Conservation (phyloP, 2,329 filamentous ascomycete genomes). For the Didymella keratinophila region DNA sequence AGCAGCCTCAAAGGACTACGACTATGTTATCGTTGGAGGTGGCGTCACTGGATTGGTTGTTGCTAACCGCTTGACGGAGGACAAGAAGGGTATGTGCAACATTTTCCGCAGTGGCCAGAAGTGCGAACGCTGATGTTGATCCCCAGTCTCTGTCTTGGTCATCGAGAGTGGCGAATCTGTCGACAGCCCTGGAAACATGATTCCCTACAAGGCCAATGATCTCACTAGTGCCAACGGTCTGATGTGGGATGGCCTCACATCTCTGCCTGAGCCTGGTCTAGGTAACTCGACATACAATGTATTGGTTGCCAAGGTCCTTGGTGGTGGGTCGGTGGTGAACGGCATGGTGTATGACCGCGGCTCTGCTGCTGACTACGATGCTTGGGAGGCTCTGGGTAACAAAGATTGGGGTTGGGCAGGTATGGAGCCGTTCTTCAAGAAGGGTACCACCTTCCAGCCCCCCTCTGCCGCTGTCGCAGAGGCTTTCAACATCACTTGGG, state of each 20-base stretch:
- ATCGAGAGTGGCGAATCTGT: conserved; percentile 39
- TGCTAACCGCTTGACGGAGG: conserved; percentile 39
- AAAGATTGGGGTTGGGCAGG: conserved; percentile 65
- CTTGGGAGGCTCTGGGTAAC: conserved; percentile 67
- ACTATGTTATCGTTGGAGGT: conserved; percentile 46
- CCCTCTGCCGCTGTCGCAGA: conserved; percentile 30
- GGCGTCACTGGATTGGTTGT: conserved; percentile 42
- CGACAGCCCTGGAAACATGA: conserved; percentile 33
- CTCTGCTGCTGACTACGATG: conserved; percentile 54
- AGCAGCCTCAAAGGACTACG: conserved; percentile 28
- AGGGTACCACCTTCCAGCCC: conserved; percentile 39
- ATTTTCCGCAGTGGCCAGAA: neutral
- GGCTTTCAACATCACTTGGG: conserved; percentile 42
- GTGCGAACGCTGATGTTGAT: conserved; percentile 4
- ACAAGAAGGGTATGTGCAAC: conserved; percentile 32
- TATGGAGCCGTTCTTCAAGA: conserved; percentile 43
- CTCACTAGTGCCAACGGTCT: conserved; percentile 31
- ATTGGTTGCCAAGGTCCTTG: conserved; percentile 37
- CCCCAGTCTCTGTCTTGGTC: conserved; percentile 36
- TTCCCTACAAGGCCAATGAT: conserved; percentile 39
- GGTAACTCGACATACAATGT: conserved; percentile 34
- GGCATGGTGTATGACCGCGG: conserved; percentile 50
- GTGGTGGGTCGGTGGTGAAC: conserved; percentile 45
- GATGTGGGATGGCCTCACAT: conserved; percentile 33
- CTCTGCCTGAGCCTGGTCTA: conserved; percentile 33